A percentile compares a stretch with the other conserved stretches of the same genome.
phyloP scores from a whole-genome alignment of 75 land plant genomes.

The Cryptomeria japonica region DNA sequence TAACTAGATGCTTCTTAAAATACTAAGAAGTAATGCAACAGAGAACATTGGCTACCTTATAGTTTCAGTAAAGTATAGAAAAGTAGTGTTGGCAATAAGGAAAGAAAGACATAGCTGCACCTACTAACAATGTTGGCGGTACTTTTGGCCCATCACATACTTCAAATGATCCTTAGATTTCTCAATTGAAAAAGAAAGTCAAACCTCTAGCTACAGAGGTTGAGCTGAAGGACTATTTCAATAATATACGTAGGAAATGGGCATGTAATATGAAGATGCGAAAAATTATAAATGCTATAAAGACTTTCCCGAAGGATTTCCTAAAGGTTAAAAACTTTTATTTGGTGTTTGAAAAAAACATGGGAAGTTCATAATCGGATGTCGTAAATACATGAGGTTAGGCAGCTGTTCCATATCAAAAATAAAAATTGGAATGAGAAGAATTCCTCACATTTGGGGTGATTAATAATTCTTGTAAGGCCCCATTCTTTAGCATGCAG shows the following conservation, averaged over 20 bases:
- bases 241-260: constrained; percentile 45
- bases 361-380: constrained; percentile 27
- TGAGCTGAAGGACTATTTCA: constrained; percentile 39
- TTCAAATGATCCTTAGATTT: constrained; percentile 4
- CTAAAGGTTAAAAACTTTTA: constrained; percentile 58
- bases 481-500: no score
- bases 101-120: not conserved
- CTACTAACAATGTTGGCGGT: not conserved
- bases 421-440: no score
- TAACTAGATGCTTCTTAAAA: not conserved
- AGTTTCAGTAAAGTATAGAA: not conserved
- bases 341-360: constrained; percentile 45
- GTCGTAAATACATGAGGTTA: constrained; percentile 55
- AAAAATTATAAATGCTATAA: constrained; percentile 48
- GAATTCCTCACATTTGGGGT: no score
- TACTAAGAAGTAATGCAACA: not conserved
- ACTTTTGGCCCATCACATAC: not conserved
- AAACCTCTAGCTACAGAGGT: constrained; percentile 35
- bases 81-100: not conserved
- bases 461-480: no score
- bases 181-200: constrained; percentile 44
- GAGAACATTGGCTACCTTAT: not conserved
- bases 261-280: constrained; percentile 47
- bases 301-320: constrained; percentile 51
- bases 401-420: no score